Evolutionary conservation across 208 protist species (phyloP), one percentile per base, ranked within the genome.

Genomic region (Acanthamoeba castellanii): DNA sequence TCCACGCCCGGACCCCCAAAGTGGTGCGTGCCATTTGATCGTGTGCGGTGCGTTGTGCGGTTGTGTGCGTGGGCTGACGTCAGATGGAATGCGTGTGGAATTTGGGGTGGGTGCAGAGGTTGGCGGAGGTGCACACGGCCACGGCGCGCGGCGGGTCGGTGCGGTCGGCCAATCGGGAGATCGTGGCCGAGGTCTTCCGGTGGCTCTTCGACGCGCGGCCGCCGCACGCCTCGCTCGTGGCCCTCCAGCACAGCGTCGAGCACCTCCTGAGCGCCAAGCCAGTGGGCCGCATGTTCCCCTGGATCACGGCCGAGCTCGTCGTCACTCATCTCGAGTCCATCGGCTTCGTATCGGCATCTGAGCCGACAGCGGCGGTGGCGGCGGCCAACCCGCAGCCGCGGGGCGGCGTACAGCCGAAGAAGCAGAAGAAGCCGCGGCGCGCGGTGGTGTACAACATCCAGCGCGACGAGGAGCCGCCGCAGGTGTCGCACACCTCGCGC

Each of bases 111-210:
- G 50, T 1, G 50, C 70, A 78, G 70, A 78, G 18, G 30, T 11
- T 78, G 70, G 2, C 22, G 27, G 70, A 78, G 70, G 70, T 78
- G 32, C 30, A 30, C 16, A 30, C 30, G n/a, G 70, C 70, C 70
- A 78, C 70, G 37, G 70, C 70, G 13, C n/a, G 22, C 25, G 70
- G 70, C 30, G 30, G 30, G 14, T n/a, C 30, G 30, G 30, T 42
- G 11, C 30, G 13, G 32, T 78, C 70, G 70, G 70, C 70, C 70
- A 47, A 78, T n/a, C 30, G 8, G 9, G 70, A 78, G n/a, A 42
- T 78, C 70, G 30, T 78, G n/a, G n/a, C 70, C 13, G 70, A 78
- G 37, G 9, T 78, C 37, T 78, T 78, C 70, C n/a, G 70, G 16
- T 78, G 70, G 70, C 70, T 78, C 9, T 78, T 30, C 30, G n/a